A percentile compares a stretch with the other conserved stretches of the same genome.
phyloP scores from a whole-genome alignment of 306 rosid species.

The Rosa chinensis region DNA sequence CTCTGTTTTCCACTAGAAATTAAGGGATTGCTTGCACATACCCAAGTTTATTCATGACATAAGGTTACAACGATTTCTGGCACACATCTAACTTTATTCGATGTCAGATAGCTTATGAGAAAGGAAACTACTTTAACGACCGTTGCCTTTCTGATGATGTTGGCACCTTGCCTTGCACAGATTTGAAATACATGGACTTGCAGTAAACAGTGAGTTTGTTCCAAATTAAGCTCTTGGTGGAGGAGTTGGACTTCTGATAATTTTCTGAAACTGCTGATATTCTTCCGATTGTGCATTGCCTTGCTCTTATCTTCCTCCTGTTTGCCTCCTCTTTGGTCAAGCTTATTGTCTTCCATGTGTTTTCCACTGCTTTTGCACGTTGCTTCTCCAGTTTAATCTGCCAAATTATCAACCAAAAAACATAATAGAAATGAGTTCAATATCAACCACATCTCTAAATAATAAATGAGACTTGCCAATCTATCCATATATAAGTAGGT shows the following conservation, averaged over 20 bases:
- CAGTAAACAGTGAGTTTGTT: conserved; percentile 17
- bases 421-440: neutral
- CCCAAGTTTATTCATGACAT: neutral
- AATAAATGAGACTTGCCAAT: neutral
- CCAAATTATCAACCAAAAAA: neutral
- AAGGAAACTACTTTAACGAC: neutral
- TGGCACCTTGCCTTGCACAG: neutral
- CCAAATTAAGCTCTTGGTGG: conserved; percentile 26
- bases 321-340: conserved; percentile 54
- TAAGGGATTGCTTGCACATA: neutral
- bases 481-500: too few species aligned
- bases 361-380: conserved; percentile 36
- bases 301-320: conserved; percentile 43
- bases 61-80: neutral
- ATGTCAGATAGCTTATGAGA: neutral
- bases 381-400: conserved; percentile 60
- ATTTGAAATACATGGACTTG: conserved; percentile 19
- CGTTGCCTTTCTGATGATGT: neutral
- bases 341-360: conserved; percentile 41
- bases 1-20: neutral
- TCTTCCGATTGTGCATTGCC: conserved; percentile 41
- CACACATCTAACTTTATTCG: neutral
- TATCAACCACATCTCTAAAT: neutral
- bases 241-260: neutral
- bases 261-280: conserved; percentile 34